Conservation (phyloP, 495 filamentous ascomycete species). For the Aspergillus affinis region DNA sequence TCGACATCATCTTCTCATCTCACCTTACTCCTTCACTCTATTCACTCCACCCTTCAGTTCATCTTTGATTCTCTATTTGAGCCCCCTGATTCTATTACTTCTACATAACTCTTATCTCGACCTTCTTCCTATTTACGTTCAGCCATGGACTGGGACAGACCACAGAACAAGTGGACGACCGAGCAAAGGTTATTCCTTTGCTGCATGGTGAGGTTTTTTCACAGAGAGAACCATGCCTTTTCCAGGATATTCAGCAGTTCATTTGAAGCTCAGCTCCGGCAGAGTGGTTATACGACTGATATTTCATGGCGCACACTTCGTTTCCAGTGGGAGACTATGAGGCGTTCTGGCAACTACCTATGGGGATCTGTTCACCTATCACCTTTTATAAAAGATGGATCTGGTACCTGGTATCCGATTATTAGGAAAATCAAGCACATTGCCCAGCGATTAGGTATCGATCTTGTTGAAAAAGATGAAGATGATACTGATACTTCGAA, state of each 20-base stretch:
- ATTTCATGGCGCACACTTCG: conserved; percentile 12
- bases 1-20: background rate
- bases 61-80: background rate
- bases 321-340: conserved; percentile 28
- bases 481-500: conserved; percentile 20
- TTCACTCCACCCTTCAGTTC: background rate
- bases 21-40: background rate
- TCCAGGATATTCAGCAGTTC: conserved; percentile 26
- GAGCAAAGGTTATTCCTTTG: conserved; percentile 28
- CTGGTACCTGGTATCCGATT: conserved; percentile 20
- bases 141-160: conserved; percentile 4
- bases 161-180: conserved; percentile 22
- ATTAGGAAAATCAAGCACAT: conserved; percentile 21
- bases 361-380: conserved; percentile 31
- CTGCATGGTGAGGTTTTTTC: conserved; percentile 30
- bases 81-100: background rate
- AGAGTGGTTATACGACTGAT: conserved; percentile 21
- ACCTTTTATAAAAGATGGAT: conserved; percentile 13
- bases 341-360: conserved; percentile 6
- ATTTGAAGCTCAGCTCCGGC: conserved; percentile 18
- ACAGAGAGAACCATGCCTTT: conserved; percentile 5
- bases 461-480: conserved; percentile 11
- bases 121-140: too few species aligned
- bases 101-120: background rate
- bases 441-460: conserved; percentile 15